phyloP scores from a whole-genome alignment of 2,329 filamentous ascomycete species.

The Aspergillus sp. region DNA sequence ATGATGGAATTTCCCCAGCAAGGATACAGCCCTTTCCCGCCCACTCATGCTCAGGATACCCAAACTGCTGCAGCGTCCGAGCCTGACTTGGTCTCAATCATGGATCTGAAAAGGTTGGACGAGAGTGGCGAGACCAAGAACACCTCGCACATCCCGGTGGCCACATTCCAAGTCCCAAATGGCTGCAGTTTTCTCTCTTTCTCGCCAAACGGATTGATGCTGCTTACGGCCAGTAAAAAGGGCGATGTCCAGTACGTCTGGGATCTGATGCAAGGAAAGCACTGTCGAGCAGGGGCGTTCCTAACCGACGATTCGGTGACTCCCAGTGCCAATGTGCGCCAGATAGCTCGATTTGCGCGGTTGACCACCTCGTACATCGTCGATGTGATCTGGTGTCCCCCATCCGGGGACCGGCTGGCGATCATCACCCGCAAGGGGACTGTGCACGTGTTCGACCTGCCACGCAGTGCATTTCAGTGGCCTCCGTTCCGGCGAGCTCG shows the following conservation, averaged over 20 bases:
- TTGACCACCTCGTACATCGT: constrained; percentile 90
- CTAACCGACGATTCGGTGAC: constrained; percentile 35
- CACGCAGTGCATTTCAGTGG: constrained; percentile 80
- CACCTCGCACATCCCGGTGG: constrained; percentile 36
- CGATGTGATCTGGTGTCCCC: constrained; percentile 83
- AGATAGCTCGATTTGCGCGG: constrained; percentile 83
- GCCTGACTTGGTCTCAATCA: constrained; percentile 47
- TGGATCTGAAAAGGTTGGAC: constrained; percentile 47
- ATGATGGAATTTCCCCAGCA: constrained; percentile 30
- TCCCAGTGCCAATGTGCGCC: constrained; percentile 59
- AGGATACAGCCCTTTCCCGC: constrained; percentile 42
- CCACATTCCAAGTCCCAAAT: constrained; percentile 49
- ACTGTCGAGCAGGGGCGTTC: constrained; percentile 41
- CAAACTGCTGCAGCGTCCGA: constrained; percentile 35
- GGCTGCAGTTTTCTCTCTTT: constrained; percentile 53
- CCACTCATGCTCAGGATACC: constrained; percentile 46
- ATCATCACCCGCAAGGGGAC: constrained; percentile 95
- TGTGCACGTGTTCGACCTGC: constrained; percentile 86
- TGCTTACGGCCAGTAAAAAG: constrained; percentile 50
- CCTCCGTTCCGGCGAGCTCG: constrained; percentile 63
- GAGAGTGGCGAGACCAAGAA: constrained; percentile 37
- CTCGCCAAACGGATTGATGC: constrained; percentile 46
- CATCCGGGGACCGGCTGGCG: constrained; percentile 77
- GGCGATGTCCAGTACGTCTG: constrained; percentile 52
- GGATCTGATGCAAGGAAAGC: constrained; percentile 50